Conservation (phyloP, 306 rosid species). For the Rosa persica region DNA sequence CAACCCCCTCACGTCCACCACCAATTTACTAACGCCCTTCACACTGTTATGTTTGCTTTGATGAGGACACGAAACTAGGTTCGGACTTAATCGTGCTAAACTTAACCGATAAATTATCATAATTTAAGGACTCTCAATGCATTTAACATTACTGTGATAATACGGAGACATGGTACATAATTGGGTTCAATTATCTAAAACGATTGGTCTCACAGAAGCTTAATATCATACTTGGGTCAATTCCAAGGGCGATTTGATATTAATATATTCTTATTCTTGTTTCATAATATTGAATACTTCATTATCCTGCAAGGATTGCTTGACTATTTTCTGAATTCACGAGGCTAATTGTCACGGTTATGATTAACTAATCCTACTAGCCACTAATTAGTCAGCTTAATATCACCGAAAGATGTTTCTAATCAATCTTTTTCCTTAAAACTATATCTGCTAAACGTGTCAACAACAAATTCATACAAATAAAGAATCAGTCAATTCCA, state of each 20-base stretch:
- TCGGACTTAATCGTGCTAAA: neutral
- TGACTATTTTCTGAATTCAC: neutral
- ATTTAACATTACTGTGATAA: neutral
- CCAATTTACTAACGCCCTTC: neutral
- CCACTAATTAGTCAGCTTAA: neutral
- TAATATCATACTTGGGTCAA: neutral
- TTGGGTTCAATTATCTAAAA: no score
- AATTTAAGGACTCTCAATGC: neutral
- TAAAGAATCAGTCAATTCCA: neutral
- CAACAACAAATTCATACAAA: neutral
- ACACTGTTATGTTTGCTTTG: neutral
- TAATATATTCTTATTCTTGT: neutral
- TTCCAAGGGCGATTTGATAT: neutral
- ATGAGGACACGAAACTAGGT: neutral
- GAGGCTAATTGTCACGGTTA: neutral
- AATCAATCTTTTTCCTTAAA: neutral
- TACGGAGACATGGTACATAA: no score
- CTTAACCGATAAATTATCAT: fast-evolving
- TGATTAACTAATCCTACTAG: neutral
- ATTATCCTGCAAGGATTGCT: neutral
- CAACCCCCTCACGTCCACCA: neutral
- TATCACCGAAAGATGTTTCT: neutral
- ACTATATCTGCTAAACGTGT: slow-evolving; percentile 3
- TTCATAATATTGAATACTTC: neutral
- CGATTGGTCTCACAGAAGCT: no score